Base-by-base conservation (phyloP, 805 yeast species). In the Wickerhamomyces strasburgensis region DNA sequence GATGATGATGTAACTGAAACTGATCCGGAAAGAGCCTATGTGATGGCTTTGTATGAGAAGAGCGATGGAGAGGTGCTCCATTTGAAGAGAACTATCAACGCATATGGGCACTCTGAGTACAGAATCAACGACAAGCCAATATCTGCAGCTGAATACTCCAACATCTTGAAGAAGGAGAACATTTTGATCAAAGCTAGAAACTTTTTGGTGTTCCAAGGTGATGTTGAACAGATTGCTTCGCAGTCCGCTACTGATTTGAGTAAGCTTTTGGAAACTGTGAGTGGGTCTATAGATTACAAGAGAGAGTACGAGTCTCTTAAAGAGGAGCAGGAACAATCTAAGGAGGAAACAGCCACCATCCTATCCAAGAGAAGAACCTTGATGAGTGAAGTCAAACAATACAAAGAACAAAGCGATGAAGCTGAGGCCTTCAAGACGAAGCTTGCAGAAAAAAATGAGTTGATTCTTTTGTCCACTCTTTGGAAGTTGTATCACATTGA, bases 141-240 rank as follows among this genome's bases (percentile, higher is more conserved):
- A 2, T 68, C 83, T 9, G 82, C 83, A 7, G 58, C 67, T 27
- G 80, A 80, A 40, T 93, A 93, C 52, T 54, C 81, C 0, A 67
- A 68, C 33, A 68, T 79, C 2, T 68, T 93, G 52, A 84, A 82
- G 47, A 65, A 67, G 6, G 94, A 90, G 54, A 85, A 86, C 51
- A 87, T 90, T 38, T 63, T 89, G 42, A 83, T 88, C 47, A 86
- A 84, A 54, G 96, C 97, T 1, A 73, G 86, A 54, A 93, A 93
- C 58, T 90, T 90, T 52, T 64, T 93, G 42, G 98, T 93, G 6
- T 88, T 90, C 56, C 98, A 93, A 65, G 98, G 98, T 42, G 98
- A 90, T 56, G 95, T 93, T 34, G 98, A 90, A 57, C 83, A 80
- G 49, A 79, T 93, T 28, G 98, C 98, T 0, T 72, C 95, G 0